A percentile compares a stretch with the other conserved stretches of the same genome.
These are phyloP conservation scores for Fraxinus angustifolia DNA, from an alignment of 305 asterid species.

Conservation along the genomic window DNA sequence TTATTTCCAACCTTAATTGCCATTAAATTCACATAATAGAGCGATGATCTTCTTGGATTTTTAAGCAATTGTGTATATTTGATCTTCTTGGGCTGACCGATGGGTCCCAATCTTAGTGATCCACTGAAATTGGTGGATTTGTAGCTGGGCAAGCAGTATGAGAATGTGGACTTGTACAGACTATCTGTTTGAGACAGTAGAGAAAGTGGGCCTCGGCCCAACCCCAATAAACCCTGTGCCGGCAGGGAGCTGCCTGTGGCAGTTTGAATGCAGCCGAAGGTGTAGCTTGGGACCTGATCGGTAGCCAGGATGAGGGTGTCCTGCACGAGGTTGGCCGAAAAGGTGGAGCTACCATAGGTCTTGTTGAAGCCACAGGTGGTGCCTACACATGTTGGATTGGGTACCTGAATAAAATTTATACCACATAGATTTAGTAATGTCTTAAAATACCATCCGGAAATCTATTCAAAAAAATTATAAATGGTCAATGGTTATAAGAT, in stretches of 20 bases:
- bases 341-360: slow-evolving; percentile 67
- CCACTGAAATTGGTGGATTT: slow-evolving; percentile 63
- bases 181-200: slow-evolving; percentile 49
- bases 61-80: slow-evolving; percentile 59
- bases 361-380: slow-evolving; percentile 52
- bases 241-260: slow-evolving; percentile 57
- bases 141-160: slow-evolving; percentile 80
- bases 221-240: slow-evolving; percentile 67
- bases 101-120: slow-evolving; percentile 62
- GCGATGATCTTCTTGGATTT: slow-evolving; percentile 68
- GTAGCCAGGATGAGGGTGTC: slow-evolving; percentile 61
- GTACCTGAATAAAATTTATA: slow-evolving; percentile 41
- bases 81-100: slow-evolving; percentile 64
- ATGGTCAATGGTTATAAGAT: neutral
- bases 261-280: slow-evolving; percentile 64
- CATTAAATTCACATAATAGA: slow-evolving; percentile 68
- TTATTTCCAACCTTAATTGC: slow-evolving; percentile 60
- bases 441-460: neutral
- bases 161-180: slow-evolving; percentile 70
- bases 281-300: slow-evolving; percentile 48
- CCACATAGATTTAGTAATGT: neutral
- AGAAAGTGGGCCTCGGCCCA: slow-evolving; percentile 77
- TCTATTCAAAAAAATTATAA: neutral
- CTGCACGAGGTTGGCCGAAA: slow-evolving; percentile 49
- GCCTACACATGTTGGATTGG: slow-evolving; percentile 55